phyloP scores from a whole-genome alignment of 2,329 filamentous ascomycete genomes.

The Pseudopyricularia cyperi region DNA sequence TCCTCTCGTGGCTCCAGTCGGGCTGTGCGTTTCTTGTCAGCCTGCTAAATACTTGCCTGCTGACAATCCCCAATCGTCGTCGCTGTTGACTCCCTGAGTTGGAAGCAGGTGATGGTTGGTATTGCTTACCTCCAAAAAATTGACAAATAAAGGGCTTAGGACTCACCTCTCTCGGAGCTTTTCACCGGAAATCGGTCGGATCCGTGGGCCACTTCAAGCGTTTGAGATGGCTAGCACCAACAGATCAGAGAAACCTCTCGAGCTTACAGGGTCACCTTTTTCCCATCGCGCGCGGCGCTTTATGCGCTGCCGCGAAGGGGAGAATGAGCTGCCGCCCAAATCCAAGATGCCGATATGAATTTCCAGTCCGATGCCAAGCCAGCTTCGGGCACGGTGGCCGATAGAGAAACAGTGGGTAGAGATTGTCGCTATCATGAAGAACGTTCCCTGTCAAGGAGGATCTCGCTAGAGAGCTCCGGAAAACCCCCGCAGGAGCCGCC shows the following conservation, averaged over 20 bases:
- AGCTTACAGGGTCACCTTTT: conserved; percentile 21
- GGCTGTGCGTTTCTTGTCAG: not conserved
- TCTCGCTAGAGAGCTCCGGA: too few relatives aligned
- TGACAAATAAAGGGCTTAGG: not conserved
- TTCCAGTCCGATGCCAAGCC: too few relatives aligned
- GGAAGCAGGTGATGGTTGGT: not conserved
- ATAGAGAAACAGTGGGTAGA: too few relatives aligned
- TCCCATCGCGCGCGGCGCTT: conserved; percentile 38
- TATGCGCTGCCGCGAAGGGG: conserved; percentile 37
- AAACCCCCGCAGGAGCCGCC: too few relatives aligned
- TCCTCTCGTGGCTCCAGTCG: not conserved
- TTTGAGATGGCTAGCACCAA: not conserved
- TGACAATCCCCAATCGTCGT: not conserved
- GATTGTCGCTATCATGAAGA: too few relatives aligned
- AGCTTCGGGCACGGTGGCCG: too few relatives aligned
- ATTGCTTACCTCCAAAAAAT: not conserved
- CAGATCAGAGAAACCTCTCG: not conserved
- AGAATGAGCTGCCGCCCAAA: conserved; percentile 2
- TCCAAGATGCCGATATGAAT: not conserved
- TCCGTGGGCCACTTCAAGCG: not conserved
- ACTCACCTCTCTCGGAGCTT: not conserved
- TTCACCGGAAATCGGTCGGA: not conserved
- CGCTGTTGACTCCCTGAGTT: too few relatives aligned
- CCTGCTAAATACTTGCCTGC: not conserved
- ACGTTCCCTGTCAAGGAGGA: too few relatives aligned